Conservation (phyloP, 176 grass and related monocot species). For the Microstegium vimineum region DNA sequence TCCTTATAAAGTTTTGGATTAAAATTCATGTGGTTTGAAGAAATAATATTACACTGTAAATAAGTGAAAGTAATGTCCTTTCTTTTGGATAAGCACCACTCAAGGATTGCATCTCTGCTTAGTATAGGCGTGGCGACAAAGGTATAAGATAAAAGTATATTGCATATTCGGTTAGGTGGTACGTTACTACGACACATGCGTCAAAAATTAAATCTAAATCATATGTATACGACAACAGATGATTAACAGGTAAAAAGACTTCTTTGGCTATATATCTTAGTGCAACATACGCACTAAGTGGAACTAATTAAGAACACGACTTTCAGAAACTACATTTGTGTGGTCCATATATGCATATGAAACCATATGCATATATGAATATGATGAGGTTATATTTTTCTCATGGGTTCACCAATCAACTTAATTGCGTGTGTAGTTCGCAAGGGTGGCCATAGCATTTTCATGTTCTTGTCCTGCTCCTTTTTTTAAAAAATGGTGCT, state of each 20-base stretch:
- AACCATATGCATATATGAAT: neutral
- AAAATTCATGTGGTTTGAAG: too few species aligned
- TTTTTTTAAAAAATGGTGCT: neutral
- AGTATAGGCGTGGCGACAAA: neutral
- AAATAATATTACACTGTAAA: too few species aligned
- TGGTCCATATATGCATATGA: neutral
- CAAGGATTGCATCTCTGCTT: too few species aligned
- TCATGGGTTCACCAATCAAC: neutral
- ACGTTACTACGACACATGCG: neutral
- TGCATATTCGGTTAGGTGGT: neutral
- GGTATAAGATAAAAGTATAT: neutral
- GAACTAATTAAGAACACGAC: neutral
- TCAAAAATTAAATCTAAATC: neutral
- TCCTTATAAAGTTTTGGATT: too few species aligned
- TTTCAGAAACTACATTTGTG: neutral
- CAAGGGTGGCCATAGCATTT: slow-evolving; percentile 20
- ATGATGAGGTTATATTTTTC: neutral
- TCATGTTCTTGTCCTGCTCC: neutral
- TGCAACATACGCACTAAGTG: neutral
- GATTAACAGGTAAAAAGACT: neutral
- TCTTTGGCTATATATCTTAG: neutral
- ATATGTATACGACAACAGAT: neutral
- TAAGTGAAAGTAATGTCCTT: too few species aligned
- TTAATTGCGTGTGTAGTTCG: neutral
- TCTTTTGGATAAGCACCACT: too few species aligned